Conservation (phyloP, 106 monocot genomes). For the Acanthochlamys bracteata region DNA sequence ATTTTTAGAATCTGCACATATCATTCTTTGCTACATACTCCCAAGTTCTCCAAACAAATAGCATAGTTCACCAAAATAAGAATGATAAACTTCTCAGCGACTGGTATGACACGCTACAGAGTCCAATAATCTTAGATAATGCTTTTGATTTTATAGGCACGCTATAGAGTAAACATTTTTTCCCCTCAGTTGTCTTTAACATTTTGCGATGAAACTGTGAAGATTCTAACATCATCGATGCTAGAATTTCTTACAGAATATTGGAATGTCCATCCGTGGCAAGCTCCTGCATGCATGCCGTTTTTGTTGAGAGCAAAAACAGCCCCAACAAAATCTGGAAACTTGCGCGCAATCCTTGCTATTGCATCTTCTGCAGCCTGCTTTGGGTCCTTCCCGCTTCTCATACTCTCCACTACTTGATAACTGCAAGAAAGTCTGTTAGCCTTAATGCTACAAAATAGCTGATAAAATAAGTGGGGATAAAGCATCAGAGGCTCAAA, state of each 20-base stretch:
- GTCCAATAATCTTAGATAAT: no score
- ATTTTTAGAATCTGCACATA: no score
- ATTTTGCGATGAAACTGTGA: constrained; percentile 28
- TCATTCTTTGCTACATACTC: no score
- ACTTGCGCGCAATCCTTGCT: constrained; percentile 61
- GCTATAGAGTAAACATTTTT: no score
- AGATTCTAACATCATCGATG: constrained; percentile 62
- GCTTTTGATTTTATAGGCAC: no score
- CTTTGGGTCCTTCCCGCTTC: constrained; percentile 69
- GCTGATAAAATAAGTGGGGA: not conserved
- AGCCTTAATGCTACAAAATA: not conserved
- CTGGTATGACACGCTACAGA: no score
- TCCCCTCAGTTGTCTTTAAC: no score
- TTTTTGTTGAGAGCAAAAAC: constrained; percentile 62
- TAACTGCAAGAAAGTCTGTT: constrained; percentile 43
- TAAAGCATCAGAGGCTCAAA: not conserved
- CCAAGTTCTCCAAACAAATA: no score
- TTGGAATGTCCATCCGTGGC: constrained; percentile 91
- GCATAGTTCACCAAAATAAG: no score
- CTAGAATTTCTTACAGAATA: constrained; percentile 60
- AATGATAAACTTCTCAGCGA: no score
- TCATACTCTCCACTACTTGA: constrained; percentile 88
- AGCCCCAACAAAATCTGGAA: constrained; percentile 74
- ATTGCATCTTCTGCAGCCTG: constrained; percentile 64
- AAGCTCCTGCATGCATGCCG: constrained; percentile 78